phyloP scores from a whole-genome alignment of 495 filamentous ascomycete genomes.

The Xylaria scruposa region DNA sequence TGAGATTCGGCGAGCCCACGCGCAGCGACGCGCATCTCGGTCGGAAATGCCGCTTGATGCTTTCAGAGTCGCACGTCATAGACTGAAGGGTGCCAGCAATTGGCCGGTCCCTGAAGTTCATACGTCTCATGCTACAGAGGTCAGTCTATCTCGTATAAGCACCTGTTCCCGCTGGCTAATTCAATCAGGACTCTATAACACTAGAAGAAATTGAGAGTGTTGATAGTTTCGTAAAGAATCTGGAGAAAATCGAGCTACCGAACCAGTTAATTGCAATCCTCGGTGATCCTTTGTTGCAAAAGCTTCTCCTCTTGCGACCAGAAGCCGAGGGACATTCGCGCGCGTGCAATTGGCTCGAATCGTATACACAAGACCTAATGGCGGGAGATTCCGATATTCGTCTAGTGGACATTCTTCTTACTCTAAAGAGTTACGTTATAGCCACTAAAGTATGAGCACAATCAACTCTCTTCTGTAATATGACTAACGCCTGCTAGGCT shows the following conservation, averaged over 20 bases:
- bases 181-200: slow-evolving; percentile 63
- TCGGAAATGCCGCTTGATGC: slow-evolving; percentile 47
- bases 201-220: slow-evolving; percentile 81
- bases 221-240: slow-evolving; percentile 72
- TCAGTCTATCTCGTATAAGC: slow-evolving; percentile 36
- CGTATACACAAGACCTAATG: slow-evolving; percentile 65
- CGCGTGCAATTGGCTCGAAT: slow-evolving; percentile 70
- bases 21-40: slow-evolving; percentile 49
- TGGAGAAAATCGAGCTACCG: slow-evolving; percentile 82
- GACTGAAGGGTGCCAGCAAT: slow-evolving; percentile 47
- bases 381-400: slow-evolving; percentile 57
- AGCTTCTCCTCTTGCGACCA: slow-evolving; percentile 70
- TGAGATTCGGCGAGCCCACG: slow-evolving; percentile 67
- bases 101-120: slow-evolving; percentile 71
- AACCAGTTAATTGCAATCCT: slow-evolving; percentile 81
- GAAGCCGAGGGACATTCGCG: slow-evolving; percentile 62
- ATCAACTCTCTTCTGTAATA: not conserved
- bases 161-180: slow-evolving; percentile 25
- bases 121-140: slow-evolving; percentile 74
- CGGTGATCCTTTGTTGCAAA: slow-evolving; percentile 78
- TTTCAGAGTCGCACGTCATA: slow-evolving; percentile 60
- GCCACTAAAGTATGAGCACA: slow-evolving; percentile 65
- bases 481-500: slow-evolving; percentile 52
- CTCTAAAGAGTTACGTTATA: slow-evolving; percentile 64
- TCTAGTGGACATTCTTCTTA: slow-evolving; percentile 62